Evolutionary conservation across 2,329 filamentous ascomycete species (phyloP), one percentile per base, ranked within the genome.

Genomic region (Emergomyces pasteurianus): DNA sequence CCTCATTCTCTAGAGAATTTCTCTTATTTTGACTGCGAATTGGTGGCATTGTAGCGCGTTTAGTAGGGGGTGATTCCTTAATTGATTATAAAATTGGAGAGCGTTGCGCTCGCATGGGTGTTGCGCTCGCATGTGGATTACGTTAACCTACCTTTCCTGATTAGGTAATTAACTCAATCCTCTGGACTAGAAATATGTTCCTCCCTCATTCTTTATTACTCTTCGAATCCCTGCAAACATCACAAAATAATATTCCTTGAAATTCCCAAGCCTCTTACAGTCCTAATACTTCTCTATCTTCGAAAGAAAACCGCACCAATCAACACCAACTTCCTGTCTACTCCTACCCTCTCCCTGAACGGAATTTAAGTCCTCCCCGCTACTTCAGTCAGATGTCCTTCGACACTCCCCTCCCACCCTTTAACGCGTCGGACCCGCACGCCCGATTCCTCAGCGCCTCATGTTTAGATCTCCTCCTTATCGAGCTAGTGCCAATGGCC

Each of bases 401-500:
- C 77, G 87, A 91, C 65, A 76, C 84, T 52, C 81, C 86, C 53
- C 79, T 85, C 69, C 86, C 86, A 1, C 84, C 85, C 16, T 87
- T 84, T 78, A 88, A 86, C 74, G 79, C 85, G 62, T 82, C 82
- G 65, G 90, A 95, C 75, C 88, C 89, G 43, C 81, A 81, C 62
- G 87, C 88, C 62, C 84, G 85, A 63, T 89, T 92, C 77, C 81
- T 96, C 68, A 87, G 84, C 77, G 85, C 87, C 61, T 94, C 92
- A 55, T 91, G 89, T 73, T 85, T 99, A 69, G 94, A 99, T 75
- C 88, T 99, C 68, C 84, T 99, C 61, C 84, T 99, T 68, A 97
- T 97, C 72, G 94, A 99, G 78, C 84, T 99, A 60, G 94, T 99
- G 18, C 94, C 94, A 46, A 87, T 97, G 80, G 89, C 92, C 5